Evolutionary conservation across 1,284 basidiomycete species (phyloP).

Genomic region (Tilletia setariae): DNA sequence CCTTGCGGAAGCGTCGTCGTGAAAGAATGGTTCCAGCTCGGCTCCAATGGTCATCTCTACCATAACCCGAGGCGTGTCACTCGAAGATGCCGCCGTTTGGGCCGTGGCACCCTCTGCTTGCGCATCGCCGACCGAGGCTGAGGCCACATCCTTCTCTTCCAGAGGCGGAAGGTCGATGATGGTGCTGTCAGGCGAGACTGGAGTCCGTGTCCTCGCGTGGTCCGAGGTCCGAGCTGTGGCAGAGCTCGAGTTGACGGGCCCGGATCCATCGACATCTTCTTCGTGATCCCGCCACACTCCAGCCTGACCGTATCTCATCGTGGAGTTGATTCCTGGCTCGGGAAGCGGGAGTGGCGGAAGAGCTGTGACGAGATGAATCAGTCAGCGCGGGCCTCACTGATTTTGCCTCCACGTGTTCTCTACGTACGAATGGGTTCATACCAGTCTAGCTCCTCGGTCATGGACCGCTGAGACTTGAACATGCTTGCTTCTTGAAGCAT

Average conservation of each 20-base stretch:
- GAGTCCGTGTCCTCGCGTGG: not conserved
- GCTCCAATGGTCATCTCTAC: constrained; percentile 7
- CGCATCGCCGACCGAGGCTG: constrained; percentile 15
- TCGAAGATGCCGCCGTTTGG: not conserved
- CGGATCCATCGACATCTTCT: not conserved
- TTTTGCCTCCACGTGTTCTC: too few species aligned
- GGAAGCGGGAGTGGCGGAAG: not conserved
- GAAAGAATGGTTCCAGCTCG: constrained; percentile 11
- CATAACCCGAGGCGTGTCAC: not conserved
- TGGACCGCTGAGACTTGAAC: constrained; percentile 7
- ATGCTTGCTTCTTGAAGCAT: constrained; percentile 8
- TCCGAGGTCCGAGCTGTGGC: too few species aligned
- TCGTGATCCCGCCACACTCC: not conserved
- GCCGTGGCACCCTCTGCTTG: not conserved
- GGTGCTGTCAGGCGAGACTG: not conserved
- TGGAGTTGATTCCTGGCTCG: not conserved
- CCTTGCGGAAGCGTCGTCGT: not conserved
- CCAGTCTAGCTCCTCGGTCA: constrained; percentile 13
- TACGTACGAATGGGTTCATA: not conserved
- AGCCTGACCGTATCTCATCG: not conserved
- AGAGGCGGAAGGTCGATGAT: not conserved
- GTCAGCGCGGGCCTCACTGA: not conserved
- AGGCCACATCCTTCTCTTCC: not conserved
- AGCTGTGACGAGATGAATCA: not conserved
- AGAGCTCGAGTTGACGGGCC: too few species aligned